Evolutionary conservation across 1,284 basidiomycete genomes (phyloP).

Genomic region (Waitea zeae): DNA sequence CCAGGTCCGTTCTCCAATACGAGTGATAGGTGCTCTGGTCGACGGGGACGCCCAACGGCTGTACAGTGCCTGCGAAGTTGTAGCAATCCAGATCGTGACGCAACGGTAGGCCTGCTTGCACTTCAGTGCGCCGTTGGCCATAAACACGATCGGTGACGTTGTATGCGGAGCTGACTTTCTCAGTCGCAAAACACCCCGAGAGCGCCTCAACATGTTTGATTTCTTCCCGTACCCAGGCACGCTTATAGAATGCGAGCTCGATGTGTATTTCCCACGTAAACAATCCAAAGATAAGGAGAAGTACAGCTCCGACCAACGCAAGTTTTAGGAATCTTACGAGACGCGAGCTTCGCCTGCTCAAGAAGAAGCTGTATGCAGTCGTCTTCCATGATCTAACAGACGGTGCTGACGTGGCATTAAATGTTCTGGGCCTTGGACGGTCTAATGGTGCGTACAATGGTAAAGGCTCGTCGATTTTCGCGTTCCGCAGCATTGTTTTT

Average conservation of each 20-base stretch:
- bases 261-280: conserved; percentile 64
- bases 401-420: too few relatives aligned
- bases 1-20: conserved; percentile 81
- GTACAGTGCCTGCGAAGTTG: conserved; percentile 66
- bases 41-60: conserved; percentile 12
- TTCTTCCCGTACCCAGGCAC: conserved; percentile 57
- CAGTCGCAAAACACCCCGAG: conserved; percentile 55
- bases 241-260: conserved; percentile 62
- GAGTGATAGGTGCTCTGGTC: conserved; percentile 61
- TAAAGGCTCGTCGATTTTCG: too few relatives aligned
- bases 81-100: conserved; percentile 75
- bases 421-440: too few relatives aligned
- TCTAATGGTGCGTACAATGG: too few relatives aligned
- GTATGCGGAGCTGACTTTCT: conserved; percentile 43
- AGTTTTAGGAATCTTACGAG: conserved; percentile 11
- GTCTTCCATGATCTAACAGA: too few relatives aligned
- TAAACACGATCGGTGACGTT: conserved; percentile 47
- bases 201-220: conserved; percentile 45
- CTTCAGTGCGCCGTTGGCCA: conserved; percentile 42
- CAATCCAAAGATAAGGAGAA: conserved; percentile 27
- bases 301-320: conserved; percentile 15
- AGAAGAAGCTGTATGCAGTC: too few relatives aligned
- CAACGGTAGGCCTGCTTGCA: conserved; percentile 65
- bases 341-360: too few relatives aligned
- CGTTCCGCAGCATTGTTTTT: too few relatives aligned